These are phyloP conservation scores for Papiliotrema flavescens DNA, from an alignment of 1,284 basidiomycete genomes.

Conservation along the genomic window DNA sequence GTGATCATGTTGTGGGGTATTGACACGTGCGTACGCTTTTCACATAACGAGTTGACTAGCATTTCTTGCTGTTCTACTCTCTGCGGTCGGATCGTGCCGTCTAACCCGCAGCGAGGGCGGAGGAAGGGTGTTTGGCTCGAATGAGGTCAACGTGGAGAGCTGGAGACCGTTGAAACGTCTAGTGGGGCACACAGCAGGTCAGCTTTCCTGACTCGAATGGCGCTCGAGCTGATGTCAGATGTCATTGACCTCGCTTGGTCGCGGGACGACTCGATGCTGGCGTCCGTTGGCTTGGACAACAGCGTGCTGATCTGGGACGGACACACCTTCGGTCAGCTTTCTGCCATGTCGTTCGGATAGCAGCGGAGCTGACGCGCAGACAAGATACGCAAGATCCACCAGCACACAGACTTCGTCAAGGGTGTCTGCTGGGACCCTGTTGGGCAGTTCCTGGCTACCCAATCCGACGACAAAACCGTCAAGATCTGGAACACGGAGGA, in stretches of 20 bases:
- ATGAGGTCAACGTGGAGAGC: conserved; percentile 92
- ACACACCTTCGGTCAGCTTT: conserved; percentile 67
- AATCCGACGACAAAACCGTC: conserved; percentile 92
- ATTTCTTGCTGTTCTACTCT: no score
- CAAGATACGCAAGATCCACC: conserved; percentile 73
- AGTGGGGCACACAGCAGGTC: conserved; percentile 89
- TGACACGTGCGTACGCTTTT: conserved; percentile 67
- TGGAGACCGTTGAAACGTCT: conserved; percentile 92
- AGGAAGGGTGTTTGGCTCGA: conserved; percentile 85
- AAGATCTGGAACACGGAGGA: conserved; percentile 95
- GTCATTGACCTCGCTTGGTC: conserved; percentile 96
- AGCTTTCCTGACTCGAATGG: conserved; percentile 12
- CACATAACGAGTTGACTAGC: background rate
- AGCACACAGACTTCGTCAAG: conserved; percentile 95
- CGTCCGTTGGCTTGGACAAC: conserved; percentile 90
- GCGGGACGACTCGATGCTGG: conserved; percentile 82
- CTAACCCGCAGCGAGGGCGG: conserved; percentile 59
- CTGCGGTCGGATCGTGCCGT: background rate
- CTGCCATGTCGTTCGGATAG: background rate
- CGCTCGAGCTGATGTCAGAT: conserved; percentile 54
- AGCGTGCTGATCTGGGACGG: conserved; percentile 92
- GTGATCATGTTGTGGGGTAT: conserved; percentile 97
- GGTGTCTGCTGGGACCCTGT: conserved; percentile 98
- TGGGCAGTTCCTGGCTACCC: conserved; percentile 89
- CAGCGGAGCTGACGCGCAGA: conserved; percentile 52